Evolutionary conservation across 2,329 filamentous ascomycete species (phyloP), one percentile per base, ranked within the genome.

Genomic region (Cytospora piceicola): DNA sequence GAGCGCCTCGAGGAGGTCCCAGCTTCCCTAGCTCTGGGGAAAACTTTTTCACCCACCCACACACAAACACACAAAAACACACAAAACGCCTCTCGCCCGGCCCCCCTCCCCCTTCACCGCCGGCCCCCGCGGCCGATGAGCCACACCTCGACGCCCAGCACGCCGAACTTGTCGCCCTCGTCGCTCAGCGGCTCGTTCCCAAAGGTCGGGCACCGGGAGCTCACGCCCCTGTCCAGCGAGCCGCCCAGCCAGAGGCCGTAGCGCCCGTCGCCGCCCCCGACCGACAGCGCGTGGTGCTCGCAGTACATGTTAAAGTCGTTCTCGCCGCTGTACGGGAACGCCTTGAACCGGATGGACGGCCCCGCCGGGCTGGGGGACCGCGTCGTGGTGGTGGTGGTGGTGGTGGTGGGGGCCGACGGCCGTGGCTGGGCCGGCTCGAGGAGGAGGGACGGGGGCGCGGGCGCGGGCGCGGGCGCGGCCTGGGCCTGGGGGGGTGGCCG

Each of bases 281-380:
- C 84, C 73, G 91, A 95, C 17, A 99, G 78, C 75, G 91, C 98
- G 29, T 89, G 86, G 3, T 87, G 83, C 78, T 98, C 93, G 78
- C 94, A 98, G 73, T 96, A 91, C 71, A 98, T 95, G 81, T 94
- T 93, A 76, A 96, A 99, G 77, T 98, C 95, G 76, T 99, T 98
- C 51, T 96, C 86, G 6, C 95, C 95, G 64, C 91, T 96, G 74
- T 97, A 98, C 0, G 94, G 94, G 73, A 98, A 99, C 0, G 94
- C 94, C 78, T 97, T 97, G 84, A 99, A 99, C 24, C 95, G 88
- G 71, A 98, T 92, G 30, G 88, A 85, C 68, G 94, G 91, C 5
- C 88, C 86, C 4, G 88, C 87, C 30, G 73, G 73, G 42, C 53
- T 67, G 67, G 17, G 62, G 66, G 65, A 64, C 29, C 67, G 65